Evolutionary conservation across 2,329 filamentous ascomycete species (phyloP), one percentile per base, ranked within the genome.

Genomic region (Pochonia chlamydosporia): DNA sequence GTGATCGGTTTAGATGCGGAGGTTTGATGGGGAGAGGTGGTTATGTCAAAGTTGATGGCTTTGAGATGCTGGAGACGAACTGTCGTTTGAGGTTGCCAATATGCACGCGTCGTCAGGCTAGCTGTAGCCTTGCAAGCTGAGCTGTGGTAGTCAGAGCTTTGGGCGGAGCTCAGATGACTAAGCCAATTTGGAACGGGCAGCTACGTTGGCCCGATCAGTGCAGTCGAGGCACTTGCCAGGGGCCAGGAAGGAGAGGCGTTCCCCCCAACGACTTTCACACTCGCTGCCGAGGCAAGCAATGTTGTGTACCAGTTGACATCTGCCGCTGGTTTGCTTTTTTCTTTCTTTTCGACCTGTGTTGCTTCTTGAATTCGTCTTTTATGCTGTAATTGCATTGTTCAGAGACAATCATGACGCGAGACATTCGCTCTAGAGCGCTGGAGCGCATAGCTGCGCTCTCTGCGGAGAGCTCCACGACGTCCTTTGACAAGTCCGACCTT

Each of bases 371-470:
- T 23, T 46, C 41, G 18, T 20, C 16, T 24, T 40, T n/a, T 11
- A 30, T 26, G 24, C 16, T 16, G 24, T 33, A 43, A 8, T 14
- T 28, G n/a, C 40, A 23, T 39, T 25, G 16, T 28, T 18, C 24
- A n/a, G 3, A 14, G 23, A 31, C 18, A 14, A 64, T 46, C 49
- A 79, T 79, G 67, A 67, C 73, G 53, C 73, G 74, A 60, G 72
- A 79, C 57, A 75, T 85, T 52, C 79, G 82, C 60, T 78, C 76
- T 53, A 74, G 73, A 60, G 82, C 82, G 54, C 70, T 85, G 48
- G 72, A 84, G 65, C 84, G 81, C 68, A 83, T 85, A 54, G 82
- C 82, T 36, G 72, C 74, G 40, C 71, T 85, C 46, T 83, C 82
- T 13, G 78, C 81, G 24, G 69, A 73, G 36, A 76, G 69, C 60